Evolutionary conservation across 2,329 filamentous ascomycete species (phyloP).

Genomic region (Aureobasidium sp.): DNA sequence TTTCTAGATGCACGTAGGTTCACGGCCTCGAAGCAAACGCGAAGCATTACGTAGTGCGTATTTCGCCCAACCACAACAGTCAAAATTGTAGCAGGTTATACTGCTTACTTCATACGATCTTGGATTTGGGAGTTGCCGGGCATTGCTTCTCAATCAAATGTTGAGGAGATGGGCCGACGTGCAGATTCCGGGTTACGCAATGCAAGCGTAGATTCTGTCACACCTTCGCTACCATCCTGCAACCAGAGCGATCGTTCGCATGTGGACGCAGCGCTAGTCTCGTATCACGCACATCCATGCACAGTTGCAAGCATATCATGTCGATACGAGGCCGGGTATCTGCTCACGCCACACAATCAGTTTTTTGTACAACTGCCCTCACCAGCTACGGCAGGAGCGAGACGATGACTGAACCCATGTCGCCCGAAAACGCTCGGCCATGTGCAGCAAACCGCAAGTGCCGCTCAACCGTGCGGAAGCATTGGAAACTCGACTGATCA

Average conservation of each 20-base stretch:
- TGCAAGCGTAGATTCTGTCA: neutral
- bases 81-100: neutral
- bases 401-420: neutral
- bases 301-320: neutral
- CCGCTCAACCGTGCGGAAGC: neutral
- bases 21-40: no score
- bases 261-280: neutral
- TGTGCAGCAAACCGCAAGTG: neutral
- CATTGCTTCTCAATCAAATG: neutral
- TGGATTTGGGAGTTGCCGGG: no score
- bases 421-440: neutral
- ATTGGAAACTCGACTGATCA: neutral
- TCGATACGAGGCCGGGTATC: neutral
- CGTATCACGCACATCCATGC: neutral
- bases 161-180: neutral
- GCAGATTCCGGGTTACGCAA: neutral
- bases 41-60: no score
- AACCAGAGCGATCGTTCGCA: neutral
- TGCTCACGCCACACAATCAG: neutral
- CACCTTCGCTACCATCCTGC: neutral
- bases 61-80: neutral
- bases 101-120: neutral
- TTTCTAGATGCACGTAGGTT: neutral
- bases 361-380: neutral
- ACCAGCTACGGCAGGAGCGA: neutral